Evolutionary conservation across 2,329 filamentous ascomycete genomes (phyloP).

Genomic region (Knoxdaviesia proteae): DNA sequence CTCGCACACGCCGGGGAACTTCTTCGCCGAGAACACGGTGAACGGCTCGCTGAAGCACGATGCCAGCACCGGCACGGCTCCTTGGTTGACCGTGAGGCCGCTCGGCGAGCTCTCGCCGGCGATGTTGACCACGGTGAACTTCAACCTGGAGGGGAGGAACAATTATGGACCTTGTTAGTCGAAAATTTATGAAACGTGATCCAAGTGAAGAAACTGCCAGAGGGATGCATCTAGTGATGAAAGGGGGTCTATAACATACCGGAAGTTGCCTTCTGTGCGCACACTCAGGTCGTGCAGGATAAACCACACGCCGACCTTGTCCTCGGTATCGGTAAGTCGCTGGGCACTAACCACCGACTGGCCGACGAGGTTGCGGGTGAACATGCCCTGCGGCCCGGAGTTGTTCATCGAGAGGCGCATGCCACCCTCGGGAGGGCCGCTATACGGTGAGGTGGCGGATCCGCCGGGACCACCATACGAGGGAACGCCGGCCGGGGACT

Average conservation of each 20-base stretch:
- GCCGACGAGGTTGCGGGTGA: constrained; percentile 84
- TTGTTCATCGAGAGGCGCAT: constrained; percentile 14
- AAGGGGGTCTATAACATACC: constrained; percentile 32
- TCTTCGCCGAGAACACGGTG: constrained; percentile 90
- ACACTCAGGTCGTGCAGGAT: constrained; percentile 90
- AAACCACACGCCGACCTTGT: constrained; percentile 86
- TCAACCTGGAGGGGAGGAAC: constrained; percentile 20
- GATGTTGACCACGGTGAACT: constrained; percentile 69
- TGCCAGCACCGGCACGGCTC: constrained; percentile 62
- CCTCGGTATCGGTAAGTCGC: constrained; percentile 54
- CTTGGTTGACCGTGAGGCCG: constrained; percentile 40
- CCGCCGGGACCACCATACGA: constrained; percentile 9
- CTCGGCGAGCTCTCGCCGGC: constrained; percentile 14
- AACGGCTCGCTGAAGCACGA: constrained; percentile 75
- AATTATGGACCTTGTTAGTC: background rate
- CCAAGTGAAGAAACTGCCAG: background rate
- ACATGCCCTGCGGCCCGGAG: constrained; percentile 56
- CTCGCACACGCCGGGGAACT: constrained; percentile 93
- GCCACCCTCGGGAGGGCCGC: constrained; percentile 8
- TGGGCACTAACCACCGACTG: constrained; percentile 79
- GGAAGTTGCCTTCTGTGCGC: constrained; percentile 74
- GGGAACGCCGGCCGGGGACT: background rate
- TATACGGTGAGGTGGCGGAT: background rate
- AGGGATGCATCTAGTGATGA: background rate
- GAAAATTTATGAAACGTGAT: background rate